Percentiles rank a stretch among this genome's conserved stretches.
phyloP scores from a whole-genome alignment of 176 grass and related monocot species.

The Oryza rufipogon region DNA sequence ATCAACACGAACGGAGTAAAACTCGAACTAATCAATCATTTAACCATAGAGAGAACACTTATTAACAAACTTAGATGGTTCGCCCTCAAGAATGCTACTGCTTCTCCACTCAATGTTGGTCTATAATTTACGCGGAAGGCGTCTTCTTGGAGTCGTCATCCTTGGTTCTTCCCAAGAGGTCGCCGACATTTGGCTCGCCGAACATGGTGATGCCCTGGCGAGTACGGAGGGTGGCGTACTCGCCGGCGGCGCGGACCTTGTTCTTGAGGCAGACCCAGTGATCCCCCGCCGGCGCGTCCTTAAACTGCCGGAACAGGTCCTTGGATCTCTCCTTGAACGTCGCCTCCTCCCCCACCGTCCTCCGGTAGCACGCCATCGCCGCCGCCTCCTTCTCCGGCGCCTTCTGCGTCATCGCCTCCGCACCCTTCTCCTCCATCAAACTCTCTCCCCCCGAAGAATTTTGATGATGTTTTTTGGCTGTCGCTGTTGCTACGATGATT shows the following conservation, averaged over 20 bases:
- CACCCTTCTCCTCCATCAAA: constrained; percentile 27
- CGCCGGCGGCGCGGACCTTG: constrained; percentile 44
- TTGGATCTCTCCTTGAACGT: constrained; percentile 29
- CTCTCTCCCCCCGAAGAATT: neutral
- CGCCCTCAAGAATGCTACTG: neutral
- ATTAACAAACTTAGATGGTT: neutral
- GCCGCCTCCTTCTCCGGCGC: neutral
- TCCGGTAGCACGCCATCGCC: constrained; percentile 45
- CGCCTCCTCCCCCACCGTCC: constrained; percentile 23
- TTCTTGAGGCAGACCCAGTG: constrained; percentile 66
- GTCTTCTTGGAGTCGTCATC: neutral
- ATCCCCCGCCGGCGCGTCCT: constrained; percentile 22
- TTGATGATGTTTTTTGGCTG: neutral
- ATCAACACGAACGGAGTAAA: neutral
- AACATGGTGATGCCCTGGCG: constrained; percentile 43
- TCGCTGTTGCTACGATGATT: neutral
- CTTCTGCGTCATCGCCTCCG: neutral
- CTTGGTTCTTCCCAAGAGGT: neutral
- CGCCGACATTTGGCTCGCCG: neutral
- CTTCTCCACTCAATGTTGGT: neutral
- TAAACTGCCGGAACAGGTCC: constrained; percentile 45
- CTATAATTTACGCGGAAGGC: neutral
- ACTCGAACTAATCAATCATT: neutral
- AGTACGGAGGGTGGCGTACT: constrained; percentile 35
- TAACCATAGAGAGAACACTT: neutral